phyloP scores from a whole-genome alignment of 1,284 basidiomycete species.

The Inonotus hispidus region DNA sequence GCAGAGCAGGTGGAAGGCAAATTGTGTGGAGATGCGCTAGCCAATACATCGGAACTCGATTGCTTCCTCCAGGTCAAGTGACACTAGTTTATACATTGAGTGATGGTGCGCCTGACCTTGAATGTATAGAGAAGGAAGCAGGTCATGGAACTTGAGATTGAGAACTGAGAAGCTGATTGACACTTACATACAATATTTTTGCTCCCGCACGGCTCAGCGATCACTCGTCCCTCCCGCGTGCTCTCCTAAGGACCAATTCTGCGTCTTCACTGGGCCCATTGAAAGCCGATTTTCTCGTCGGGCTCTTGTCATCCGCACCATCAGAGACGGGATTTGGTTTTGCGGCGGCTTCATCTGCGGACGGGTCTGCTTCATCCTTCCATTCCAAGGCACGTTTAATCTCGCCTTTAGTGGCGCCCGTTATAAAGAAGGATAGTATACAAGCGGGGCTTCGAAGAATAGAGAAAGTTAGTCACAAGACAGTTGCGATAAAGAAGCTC shows the following conservation, averaged over 20 bases:
- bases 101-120: not conserved
- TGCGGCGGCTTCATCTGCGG: constrained; percentile 9
- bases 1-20: not conserved
- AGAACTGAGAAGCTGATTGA: not conserved
- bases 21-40: not conserved
- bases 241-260: not conserved
- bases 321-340: constrained; percentile 13
- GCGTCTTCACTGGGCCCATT: constrained; percentile 9
- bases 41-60: not conserved
- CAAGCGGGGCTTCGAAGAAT: constrained; percentile 52
- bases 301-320: constrained; percentile 8
- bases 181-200: not conserved
- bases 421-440: constrained; percentile 54
- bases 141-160: not conserved
- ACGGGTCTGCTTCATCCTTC: constrained; percentile 42
- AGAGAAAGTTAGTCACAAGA: not conserved
- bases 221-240: not conserved
- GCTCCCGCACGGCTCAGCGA: not conserved
- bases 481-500: constrained; percentile 22
- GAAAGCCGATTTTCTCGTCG: not conserved
- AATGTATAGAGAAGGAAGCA: not conserved
- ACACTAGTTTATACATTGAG: not conserved
- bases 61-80: not conserved
- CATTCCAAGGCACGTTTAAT: constrained; percentile 58
- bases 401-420: constrained; percentile 52